Conservation (phyloP, 1,139 yeast species). For the Lodderomyces parapsilosis region DNA sequence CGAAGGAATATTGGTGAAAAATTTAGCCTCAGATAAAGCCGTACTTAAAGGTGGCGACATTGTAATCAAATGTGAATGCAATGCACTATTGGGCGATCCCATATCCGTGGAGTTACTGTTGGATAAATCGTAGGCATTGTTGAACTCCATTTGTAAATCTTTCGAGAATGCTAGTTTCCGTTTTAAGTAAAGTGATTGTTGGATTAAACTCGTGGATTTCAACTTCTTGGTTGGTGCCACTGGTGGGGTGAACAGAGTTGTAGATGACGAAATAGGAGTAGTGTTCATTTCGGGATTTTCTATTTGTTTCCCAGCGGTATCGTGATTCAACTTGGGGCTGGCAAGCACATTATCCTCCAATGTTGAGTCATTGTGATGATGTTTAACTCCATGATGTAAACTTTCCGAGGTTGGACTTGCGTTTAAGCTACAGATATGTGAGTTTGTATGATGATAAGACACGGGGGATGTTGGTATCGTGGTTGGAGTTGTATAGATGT, state of each 20-base stretch:
- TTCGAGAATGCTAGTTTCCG: slow-evolving; percentile 35
- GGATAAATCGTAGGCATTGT: slow-evolving; percentile 13
- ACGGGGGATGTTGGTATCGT: slow-evolving; percentile 10
- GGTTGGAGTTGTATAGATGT: slow-evolving; percentile 9
- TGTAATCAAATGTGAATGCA: slow-evolving; percentile 1
- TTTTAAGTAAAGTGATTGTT: slow-evolving; percentile 28
- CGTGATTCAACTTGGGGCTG: background rate
- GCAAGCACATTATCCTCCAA: background rate
- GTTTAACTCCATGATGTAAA: background rate
- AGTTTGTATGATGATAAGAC: background rate
- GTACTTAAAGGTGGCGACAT: background rate
- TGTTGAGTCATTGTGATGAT: background rate
- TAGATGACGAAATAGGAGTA: background rate
- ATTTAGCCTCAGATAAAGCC: background rate
- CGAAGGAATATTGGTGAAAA: background rate
- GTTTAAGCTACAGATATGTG: slow-evolving; percentile 20
- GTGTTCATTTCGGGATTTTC: background rate
- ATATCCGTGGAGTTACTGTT: background rate
- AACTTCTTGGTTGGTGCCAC: slow-evolving; percentile 11
- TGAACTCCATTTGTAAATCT: slow-evolving; percentile 36
- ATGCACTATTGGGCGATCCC: background rate
- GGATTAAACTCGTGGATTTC: slow-evolving; percentile 15
- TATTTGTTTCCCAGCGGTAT: background rate
- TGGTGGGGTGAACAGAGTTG: slow-evolving; percentile 6
- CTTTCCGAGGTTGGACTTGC: slow-evolving; percentile 11